Base-by-base conservation (phyloP, 345 rosid species). In the Melaleuca alternifolia region DNA sequence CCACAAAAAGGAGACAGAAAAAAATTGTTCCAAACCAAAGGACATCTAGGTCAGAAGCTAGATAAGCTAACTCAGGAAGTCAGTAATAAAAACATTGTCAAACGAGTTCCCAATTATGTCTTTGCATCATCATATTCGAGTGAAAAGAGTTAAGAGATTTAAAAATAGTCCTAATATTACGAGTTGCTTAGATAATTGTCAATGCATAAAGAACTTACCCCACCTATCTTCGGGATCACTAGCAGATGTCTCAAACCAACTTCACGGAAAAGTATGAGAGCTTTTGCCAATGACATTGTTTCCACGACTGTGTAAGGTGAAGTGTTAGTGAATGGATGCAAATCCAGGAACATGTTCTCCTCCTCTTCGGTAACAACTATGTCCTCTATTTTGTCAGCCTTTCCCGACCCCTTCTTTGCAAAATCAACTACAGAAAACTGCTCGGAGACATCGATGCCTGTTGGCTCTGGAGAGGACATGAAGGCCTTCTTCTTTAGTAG, bases 261-360 rank as follows among this genome's bases (percentile, higher is more conserved):
- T 88, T 94, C 92, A 54, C 97, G 94, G 90, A 97, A 95, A 88
- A 97, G 98, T 54, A 89, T 30, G 56, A 92, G 94, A 76, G 98
- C 98, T 90, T 97, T 96, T 28, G 98, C 96, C 4, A 97, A 93
- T 23, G 98, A 97, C 98, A 97, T 97, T 1, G 98, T 92, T 90
- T 97, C 99, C 87, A 96, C 95, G 76, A 97, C 99, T 41, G 96
- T 96, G 62, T 95, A 95, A 46, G 98, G 99, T 2, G 98, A 97
- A 86, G 98, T 92, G 87, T 97, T 95, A 62, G 98, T 92, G 88
- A 97, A 97, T 10, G 98, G 98, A 89, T 92, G 96, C 82, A 96
- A 89, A 89, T 97, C 99, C 85, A 95, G 61, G 88, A 90, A 97
- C 99, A 96, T 93, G 84, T 92, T 95, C 98, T 94, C 87, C 91